phyloP scores from a whole-genome alignment of 2,329 filamentous ascomycete genomes.

The Rhynchosporium graminicola region DNA sequence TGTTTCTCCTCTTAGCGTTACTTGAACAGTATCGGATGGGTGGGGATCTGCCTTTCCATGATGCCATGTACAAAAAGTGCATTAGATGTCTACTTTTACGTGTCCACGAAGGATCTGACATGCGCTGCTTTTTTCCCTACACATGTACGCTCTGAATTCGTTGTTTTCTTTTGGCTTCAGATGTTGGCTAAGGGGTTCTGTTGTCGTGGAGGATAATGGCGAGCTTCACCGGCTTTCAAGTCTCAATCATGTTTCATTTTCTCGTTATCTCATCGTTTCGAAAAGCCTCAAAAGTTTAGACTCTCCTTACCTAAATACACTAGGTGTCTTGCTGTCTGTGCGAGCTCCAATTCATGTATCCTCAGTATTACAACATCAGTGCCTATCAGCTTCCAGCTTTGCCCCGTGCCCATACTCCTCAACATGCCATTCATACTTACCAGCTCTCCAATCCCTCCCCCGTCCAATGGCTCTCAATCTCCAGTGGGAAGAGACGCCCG shows the following conservation, averaged over 20 bases:
- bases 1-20: slow-evolving; percentile 44
- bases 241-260: slow-evolving; percentile 28
- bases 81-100: slow-evolving; percentile 43
- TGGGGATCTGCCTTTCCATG: slow-evolving; percentile 42
- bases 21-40: slow-evolving; percentile 43
- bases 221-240: slow-evolving; percentile 19
- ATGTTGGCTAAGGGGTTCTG: slow-evolving; percentile 23
- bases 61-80: slow-evolving; percentile 44
- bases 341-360: slow-evolving; percentile 29
- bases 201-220: slow-evolving; percentile 21
- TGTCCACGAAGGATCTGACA: slow-evolving; percentile 41
- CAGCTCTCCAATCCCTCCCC: background rate
- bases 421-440: background rate
- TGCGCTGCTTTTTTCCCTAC: slow-evolving; percentile 30
- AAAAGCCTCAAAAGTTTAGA: slow-evolving; percentile 38
- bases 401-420: background rate
- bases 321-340: slow-evolving; percentile 32
- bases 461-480: background rate
- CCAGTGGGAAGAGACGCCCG: background rate
- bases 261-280: slow-evolving; percentile 27
- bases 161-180: slow-evolving; percentile 26
- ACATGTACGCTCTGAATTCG: slow-evolving; percentile 35
- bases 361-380: slow-evolving; percentile 18
- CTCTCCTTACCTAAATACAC: slow-evolving; percentile 29
- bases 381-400: slow-evolving; percentile 15